A percentile compares a stretch with the other conserved stretches of the same genome.
Evolutionary conservation across 2,329 filamentous ascomycete species (phyloP).

Genomic region (Chlorencoelia australis): DNA sequence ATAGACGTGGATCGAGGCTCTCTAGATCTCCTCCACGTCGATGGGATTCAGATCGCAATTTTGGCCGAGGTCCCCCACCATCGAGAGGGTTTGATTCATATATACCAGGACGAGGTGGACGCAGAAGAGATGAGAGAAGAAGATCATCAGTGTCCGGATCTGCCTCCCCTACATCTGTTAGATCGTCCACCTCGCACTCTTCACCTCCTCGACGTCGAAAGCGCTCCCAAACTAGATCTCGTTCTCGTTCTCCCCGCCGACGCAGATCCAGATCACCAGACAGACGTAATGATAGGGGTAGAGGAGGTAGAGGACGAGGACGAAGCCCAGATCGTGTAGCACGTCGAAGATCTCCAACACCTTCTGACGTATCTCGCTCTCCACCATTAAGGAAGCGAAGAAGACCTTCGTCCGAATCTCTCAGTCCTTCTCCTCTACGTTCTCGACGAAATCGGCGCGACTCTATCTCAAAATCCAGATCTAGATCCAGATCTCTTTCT

Average conservation of each 20-base stretch:
- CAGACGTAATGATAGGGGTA: slow-evolving; percentile 22
- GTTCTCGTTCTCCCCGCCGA: slow-evolving; percentile 23
- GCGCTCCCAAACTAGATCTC: slow-evolving; percentile 23
- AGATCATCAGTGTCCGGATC: slow-evolving; percentile 21
- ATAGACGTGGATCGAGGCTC: slow-evolving; percentile 34
- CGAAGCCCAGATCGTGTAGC: slow-evolving; percentile 25
- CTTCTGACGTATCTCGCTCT: slow-evolving; percentile 17
- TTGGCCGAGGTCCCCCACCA: slow-evolving; percentile 19
- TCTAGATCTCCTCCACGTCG: slow-evolving; percentile 32
- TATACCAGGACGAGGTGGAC: slow-evolving; percentile 24
- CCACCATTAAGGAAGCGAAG: slow-evolving; percentile 24
- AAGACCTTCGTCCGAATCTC: slow-evolving; percentile 22
- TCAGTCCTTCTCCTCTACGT: slow-evolving; percentile 23
- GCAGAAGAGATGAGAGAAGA: slow-evolving; percentile 23
- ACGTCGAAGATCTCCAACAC: slow-evolving; percentile 21
- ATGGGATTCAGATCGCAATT: slow-evolving; percentile 29
- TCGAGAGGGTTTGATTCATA: slow-evolving; percentile 26
- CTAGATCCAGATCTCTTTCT: slow-evolving; percentile 21
- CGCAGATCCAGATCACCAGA: slow-evolving; percentile 24
- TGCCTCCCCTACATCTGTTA: slow-evolving; percentile 23
- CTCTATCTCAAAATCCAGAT: slow-evolving; percentile 25
- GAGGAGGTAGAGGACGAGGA: slow-evolving; percentile 20
- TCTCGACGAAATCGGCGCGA: slow-evolving; percentile 18
- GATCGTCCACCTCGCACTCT: slow-evolving; percentile 23
- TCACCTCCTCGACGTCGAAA: slow-evolving; percentile 20